Conservation (phyloP, 106 monocot species). For the Acorus gramineus region DNA sequence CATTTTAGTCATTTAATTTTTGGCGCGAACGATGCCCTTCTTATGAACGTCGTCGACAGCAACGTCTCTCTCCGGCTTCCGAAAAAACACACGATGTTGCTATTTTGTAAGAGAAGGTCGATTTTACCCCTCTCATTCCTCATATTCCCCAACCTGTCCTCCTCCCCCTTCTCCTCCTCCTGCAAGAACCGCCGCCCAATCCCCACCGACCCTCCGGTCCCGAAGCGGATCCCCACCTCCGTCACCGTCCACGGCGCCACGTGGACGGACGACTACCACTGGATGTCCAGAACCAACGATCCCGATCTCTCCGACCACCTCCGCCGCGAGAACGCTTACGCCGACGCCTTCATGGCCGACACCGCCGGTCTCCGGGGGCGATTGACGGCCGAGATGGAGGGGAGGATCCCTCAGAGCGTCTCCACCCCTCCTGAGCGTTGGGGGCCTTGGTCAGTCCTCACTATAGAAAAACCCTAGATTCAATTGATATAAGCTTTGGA, state of each 20-base stretch:
- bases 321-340: constrained; percentile 59
- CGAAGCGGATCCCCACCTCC: constrained; percentile 67
- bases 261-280: constrained; percentile 84
- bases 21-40: too few species aligned
- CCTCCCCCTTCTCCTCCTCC: constrained; percentile 10
- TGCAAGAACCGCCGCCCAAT: constrained; percentile 12
- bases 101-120: too few species aligned
- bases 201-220: constrained; percentile 25
- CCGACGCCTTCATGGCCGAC: constrained; percentile 76
- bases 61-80: too few species aligned
- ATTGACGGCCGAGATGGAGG: constrained; percentile 47
- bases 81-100: too few species aligned
- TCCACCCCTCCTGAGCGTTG: constrained; percentile 51
- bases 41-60: too few species aligned
- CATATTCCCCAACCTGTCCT: neutral
- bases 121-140: too few species aligned
- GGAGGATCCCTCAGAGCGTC: constrained; percentile 38
- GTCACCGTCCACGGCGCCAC: constrained; percentile 56
- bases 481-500: neutral
- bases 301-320: constrained; percentile 57
- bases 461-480: neutral
- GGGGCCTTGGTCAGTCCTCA: constrained; percentile 56
- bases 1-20: too few species aligned
- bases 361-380: constrained; percentile 27
- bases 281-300: constrained; percentile 78